A percentile compares a stretch with the other conserved stretches of the same genome.
Conservation (phyloP, 352 stramenopile genomes). For the Pythium utonaiense region DNA sequence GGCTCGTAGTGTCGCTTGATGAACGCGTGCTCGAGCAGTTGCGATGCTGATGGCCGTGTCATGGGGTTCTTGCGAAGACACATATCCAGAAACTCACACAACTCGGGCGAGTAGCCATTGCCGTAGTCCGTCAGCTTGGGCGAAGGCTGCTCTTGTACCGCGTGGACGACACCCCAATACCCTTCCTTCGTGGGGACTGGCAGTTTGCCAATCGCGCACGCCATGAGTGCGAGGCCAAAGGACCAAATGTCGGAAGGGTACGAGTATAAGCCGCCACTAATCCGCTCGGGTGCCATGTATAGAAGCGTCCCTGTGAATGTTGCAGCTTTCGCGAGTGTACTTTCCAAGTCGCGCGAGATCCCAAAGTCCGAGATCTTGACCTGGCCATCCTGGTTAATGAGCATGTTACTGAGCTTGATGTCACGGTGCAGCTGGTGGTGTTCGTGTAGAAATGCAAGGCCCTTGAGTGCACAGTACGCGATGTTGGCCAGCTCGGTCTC, state of each 20-base stretch:
- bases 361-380: conserved; percentile 89
- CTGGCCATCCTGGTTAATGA: conserved; percentile 81
- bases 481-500: conserved; percentile 84
- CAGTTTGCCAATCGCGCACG: conserved; percentile 83
- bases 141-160: conserved; percentile 74
- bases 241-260: conserved; percentile 86
- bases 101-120: conserved; percentile 52
- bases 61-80: conserved; percentile 81
- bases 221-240: conserved; percentile 79
- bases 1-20: conserved; percentile 56
- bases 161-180: conserved; percentile 89
- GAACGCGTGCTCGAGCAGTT: conserved; percentile 67
- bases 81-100: conserved; percentile 77
- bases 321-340: conserved; percentile 80
- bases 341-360: conserved; percentile 78
- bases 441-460: conserved; percentile 86
- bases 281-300: conserved; percentile 93
- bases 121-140: conserved; percentile 62
- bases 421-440: conserved; percentile 91
- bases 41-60: conserved; percentile 40
- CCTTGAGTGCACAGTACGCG: conserved; percentile 69
- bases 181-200: conserved; percentile 79
- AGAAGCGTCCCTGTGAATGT: conserved; percentile 90
- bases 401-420: conserved; percentile 95
- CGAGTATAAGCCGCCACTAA: conserved; percentile 88